Evolutionary conservation across 2,329 filamentous ascomycete species (phyloP), one percentile per base, ranked within the genome.

Genomic region (Aspergillus uvarum): DNA sequence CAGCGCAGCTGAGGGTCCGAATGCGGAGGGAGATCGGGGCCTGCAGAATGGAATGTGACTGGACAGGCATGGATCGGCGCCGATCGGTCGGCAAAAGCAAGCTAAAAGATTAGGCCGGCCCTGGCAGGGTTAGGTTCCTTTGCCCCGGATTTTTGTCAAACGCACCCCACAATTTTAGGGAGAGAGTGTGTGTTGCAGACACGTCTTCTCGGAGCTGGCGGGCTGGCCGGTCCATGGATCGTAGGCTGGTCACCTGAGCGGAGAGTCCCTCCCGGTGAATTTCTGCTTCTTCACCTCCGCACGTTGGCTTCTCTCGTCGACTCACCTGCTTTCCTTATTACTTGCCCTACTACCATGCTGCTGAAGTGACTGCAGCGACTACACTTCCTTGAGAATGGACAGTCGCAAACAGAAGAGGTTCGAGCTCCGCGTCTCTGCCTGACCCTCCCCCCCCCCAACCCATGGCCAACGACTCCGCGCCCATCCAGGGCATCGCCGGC

Each of bases 401-500:
- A 16, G 14, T 35, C 32, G 32, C 32, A 35, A 5, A 12, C 32
- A 35, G 5, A 35, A 35, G 5, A 35, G 32, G 12, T 16, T 16
- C 32, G 32, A 44, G 38, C 38, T n/a, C 38, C 6, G 12, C 38
- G 14, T 10, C 38, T 8, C 38, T 44, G 38, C 38, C 38, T 44
- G 16, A 44, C 6, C 16, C 14, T 16, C 38, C 38, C 16, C 2
- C 16, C 14, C 32, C 32, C 5, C 11, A 4, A 16, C 19, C 47
- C 16, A 57, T 57, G 55, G 55, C 55, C 48, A 57, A 57, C 24
- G 47, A 57, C 55, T 44, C 48, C 19, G 55, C 55, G 48, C 48
- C 53, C 2, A 47, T 57, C 35, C 22, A 75, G 63, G 76, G 73
- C 54, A 68, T 76, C 61, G 72, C 72, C 29, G 75, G 75, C 38